Base-by-base conservation (phyloP, 495 filamentous ascomycete species). In the Neurospora tetrasperma region DNA sequence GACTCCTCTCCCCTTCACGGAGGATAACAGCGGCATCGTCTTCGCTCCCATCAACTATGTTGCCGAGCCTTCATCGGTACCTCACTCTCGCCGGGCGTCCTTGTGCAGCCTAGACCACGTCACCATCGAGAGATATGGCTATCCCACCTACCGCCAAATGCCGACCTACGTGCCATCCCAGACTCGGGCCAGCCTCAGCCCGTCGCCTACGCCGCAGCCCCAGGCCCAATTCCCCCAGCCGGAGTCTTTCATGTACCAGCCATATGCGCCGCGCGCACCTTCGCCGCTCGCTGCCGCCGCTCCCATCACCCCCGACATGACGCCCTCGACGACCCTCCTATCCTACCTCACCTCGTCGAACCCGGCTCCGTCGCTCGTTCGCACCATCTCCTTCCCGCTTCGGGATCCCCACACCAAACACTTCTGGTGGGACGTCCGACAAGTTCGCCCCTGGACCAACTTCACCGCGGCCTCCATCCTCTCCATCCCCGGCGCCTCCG, bases 361-460 rank as follows among this genome's bases (percentile, higher is more conserved):
- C 75, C 94, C 93, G 43, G 88, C 92, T 23, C 91, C 94, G 10
- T 90, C 89, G 42, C 84, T 97, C n/a, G 92, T 96, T 16, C 92
- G 90, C 75, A 92, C 90, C 71, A 88, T 94, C 76, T 93, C 89
- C 75, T 88, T 92, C 79, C 85, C 89, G 11, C 86, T 88, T 31
- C 87, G 88, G 38, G 89, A 93, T 46, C 90, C 90, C 59, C 80
- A 90, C 76, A 89, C 92, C 78, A 90, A 90, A 77, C 91, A 96
- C 79, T 95, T 93, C 79, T 98, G 94, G 94, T 98, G 92, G 92
- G 94, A 98, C 75, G 87, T 97, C 71, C 92, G 94, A 69, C 94
- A 96, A 76, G 84, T 97, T 74, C 90, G 91, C 69, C 86, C 88
- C 74, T 98, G 94, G 94, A 86, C 85, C 59, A 86, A 88, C 73